Evolutionary conservation across 2,329 filamentous ascomycete genomes (phyloP), one percentile per base, ranked within the genome.

Genomic region (Bipolaris zeicola): DNA sequence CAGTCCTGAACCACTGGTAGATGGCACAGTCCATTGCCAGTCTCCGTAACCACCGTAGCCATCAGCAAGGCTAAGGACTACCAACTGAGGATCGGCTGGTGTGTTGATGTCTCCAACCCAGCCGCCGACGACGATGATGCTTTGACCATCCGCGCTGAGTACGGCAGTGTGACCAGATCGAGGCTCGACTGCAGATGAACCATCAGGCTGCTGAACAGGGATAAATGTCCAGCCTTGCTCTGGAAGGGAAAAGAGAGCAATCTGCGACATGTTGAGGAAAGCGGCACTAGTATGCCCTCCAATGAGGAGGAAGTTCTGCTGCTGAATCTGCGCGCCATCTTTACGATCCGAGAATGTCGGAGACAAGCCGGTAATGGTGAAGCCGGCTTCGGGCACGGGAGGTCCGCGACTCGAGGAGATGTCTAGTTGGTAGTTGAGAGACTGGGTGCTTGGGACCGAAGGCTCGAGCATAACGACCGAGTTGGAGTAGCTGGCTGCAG

Each of bases 201-300:
- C 61, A 4, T 75, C 67, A 10, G 79, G 76, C 52, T 81, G 78
- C 6, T 83, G 78, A n/a, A 93, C 85, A 1, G 83, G 81, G 24
- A 96, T 80, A 72, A 94, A 97, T 26, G 86, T 89, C 94, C 94
- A 98, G 50, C 85, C 88, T 69, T 92, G 87, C 68, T 96, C 89
- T 0, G 94, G 94, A 6, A 97, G 80, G 51, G 87, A 93, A 82
- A 93, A 96, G 1, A 97, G 80, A 0, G 92, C 94, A 1, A 94
- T 86, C 41, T 92, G 91, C 54, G 91, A 96, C 89, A 96, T 97
- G 74, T 97, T 96, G 78, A 97, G 88, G 71, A 96, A 97, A 0
- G 92, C 93, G 14, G 81, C 77, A 64, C 86, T 82, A 0, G 92
- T 96, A 72, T 97, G 92, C 0, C 94, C 94, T 38, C 93, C 94